Evolutionary conservation across 257 asterid species (phyloP), one percentile per base, ranked within the genome.

Genomic region (Nicotiana sylvestris): DNA sequence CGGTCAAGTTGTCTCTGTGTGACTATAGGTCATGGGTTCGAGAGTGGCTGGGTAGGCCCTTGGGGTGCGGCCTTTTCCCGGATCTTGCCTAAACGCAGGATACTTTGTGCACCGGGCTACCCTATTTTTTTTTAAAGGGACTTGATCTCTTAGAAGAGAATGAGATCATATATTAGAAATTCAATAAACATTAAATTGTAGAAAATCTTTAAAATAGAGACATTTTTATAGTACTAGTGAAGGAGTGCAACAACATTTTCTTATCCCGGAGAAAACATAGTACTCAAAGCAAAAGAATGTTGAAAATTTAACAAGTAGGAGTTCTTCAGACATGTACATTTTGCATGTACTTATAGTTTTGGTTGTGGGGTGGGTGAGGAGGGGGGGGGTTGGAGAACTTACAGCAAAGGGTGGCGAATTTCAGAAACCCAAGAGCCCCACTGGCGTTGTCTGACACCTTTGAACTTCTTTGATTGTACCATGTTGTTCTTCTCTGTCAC

Each of bases 351-450:
- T 74, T 74, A 33, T 46, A 46, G 39, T 74, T 74, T 65, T 80
- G 51, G 21, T 17, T 9, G 35, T 12, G 12, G 7, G 17, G 35
- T 33, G 35, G 35, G 35, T 3, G 35, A 3, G 17, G 2, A 2
- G 55, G 55, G 11, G 15, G 51, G 13, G 11, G 2, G 12, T 18
- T 3, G 29, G 25, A 72, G 18, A 66, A n/a, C 86, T 81, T 89
- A 92, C 97, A 92, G 83, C 77, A 91, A 68, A 85, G 97, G 97
- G 76, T 92, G 97, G 86, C 95, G 95, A 83, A 92, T 92, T 80
- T 92, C 97, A 78, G 97, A 91, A 84, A 93, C 96, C 96, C 97
- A 93, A 72, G 97, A 91, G 66, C 97, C 97, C 97, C 97, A 93
- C 89, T 93, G 95, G 78, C 97, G 95, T 76, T 93, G 95, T 88